Evolutionary conservation across 2,329 filamentous ascomycete genomes (phyloP), one percentile per base, ranked within the genome.

Genomic region (Colletotrichum sp.): DNA sequence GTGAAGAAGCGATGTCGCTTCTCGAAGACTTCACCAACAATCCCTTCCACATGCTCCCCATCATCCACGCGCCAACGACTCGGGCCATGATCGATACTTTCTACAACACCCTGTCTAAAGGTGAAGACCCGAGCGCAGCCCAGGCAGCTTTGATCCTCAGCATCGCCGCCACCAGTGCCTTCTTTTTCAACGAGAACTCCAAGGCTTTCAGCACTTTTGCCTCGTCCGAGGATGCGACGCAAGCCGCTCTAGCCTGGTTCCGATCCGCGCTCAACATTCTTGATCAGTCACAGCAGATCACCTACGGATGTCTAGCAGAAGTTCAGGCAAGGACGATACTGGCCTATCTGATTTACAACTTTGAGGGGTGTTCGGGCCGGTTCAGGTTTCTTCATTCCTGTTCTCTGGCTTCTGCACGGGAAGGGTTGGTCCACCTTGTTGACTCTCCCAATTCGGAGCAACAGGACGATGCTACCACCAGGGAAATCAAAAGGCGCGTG

Each of bases 401-500:
- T 19, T 75, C 72, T 8, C 8, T 75, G 22, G n/a, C 69, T 6
- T 36, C 68, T 5, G 72, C 72, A 2, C 82, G 82, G 27, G 84
- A 85, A 57, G 79, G 87, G 8, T 80, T 81, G 5, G 61, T 88
- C 6, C 86, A 88, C 77, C 80, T 86, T 9, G 77, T 87, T 0
- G 87, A 88, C 65, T 80, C 84, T n/a, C 78, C 82, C 4, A 77
- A 78, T 6, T 77, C 78, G 8, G 77, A 78, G 1, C 79, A 79
- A 4, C 44, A 74, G 22, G 78, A 82, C 9, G 81, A 80, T 22
- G 72, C 76, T 25, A 76, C 77, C 4, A 81, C 80, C 39, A 79
- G 78, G 7, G 87, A 88, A 70, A 82, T 85, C 49, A 86, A 84
- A 55, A 80, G 87, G 22, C 81, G 87, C 62, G 77, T 87, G 5